Evolutionary conservation across 768 basidiomycete species (phyloP).

Genomic region (Suillus subaureus): DNA sequence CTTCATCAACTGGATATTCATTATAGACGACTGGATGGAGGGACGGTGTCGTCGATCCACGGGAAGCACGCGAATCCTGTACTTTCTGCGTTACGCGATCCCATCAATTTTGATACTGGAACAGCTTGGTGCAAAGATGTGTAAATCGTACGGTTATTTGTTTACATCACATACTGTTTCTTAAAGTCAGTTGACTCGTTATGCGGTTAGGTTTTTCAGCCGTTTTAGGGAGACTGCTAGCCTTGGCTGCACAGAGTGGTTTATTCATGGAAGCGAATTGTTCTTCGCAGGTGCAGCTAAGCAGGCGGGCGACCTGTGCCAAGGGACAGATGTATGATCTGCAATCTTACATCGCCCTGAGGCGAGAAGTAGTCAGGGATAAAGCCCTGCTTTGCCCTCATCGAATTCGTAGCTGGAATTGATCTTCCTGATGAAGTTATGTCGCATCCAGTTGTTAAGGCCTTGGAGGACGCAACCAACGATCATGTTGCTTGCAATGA

Average conservation of each 20-base stretch:
- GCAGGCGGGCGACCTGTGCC: conserved; percentile 45
- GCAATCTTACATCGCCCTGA: conserved; percentile 53
- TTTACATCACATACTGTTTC: not conserved
- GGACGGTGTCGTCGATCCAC: conserved; percentile 30
- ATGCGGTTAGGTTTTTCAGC: conserved; percentile 35
- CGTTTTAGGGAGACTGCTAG: conserved; percentile 40
- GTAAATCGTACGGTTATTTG: conserved; percentile 32
- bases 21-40: conserved; percentile 44
- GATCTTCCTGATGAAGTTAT: conserved; percentile 57
- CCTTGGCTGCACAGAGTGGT: conserved; percentile 40
- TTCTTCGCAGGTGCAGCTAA: conserved; percentile 44
- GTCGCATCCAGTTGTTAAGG: conserved; percentile 47
- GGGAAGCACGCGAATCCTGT: conserved; percentile 30
- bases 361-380: conserved; percentile 56
- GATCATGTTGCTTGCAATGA: conserved; percentile 55
- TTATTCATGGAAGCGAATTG: conserved; percentile 40
- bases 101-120: conserved; percentile 27
- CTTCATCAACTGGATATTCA: conserved; percentile 55
- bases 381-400: conserved; percentile 50
- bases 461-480: conserved; percentile 48
- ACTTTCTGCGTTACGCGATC: conserved; percentile 32
- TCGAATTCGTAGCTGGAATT: conserved; percentile 54
- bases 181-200: not conserved
- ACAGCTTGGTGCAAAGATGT: conserved; percentile 31
- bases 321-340: conserved; percentile 42